Evolutionary conservation across 2,329 filamentous ascomycete species (phyloP).

Genomic region (Incumbomyces delicatus): DNA sequence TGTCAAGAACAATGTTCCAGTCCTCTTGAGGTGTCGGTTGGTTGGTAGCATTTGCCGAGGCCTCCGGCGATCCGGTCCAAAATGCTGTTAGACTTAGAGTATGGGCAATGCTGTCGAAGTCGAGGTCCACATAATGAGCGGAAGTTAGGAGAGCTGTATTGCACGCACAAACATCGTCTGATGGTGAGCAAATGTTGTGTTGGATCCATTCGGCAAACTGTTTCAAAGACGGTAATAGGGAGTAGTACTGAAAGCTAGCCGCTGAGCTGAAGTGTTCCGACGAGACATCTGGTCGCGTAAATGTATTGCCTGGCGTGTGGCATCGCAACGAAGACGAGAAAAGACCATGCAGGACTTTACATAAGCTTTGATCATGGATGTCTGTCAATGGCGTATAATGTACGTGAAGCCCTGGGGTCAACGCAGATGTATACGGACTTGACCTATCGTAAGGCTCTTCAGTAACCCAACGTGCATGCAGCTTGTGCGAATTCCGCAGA

Average conservation of each 20-base stretch:
- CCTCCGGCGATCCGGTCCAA: conserved; percentile 39
- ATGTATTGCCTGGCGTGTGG: conserved; percentile 43
- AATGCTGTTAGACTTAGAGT: conserved; percentile 55
- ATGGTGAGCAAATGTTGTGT: conserved; percentile 41
- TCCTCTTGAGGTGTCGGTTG: conserved; percentile 21
- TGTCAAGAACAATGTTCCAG: conserved; percentile 39
- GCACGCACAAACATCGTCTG: conserved; percentile 42
- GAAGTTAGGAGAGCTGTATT: conserved; percentile 35
- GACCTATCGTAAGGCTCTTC: conserved; percentile 47
- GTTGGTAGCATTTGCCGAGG: conserved; percentile 14
- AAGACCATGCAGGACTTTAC: conserved; percentile 45
- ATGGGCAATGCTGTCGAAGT: conserved; percentile 61
- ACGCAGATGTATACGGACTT: conserved; percentile 62
- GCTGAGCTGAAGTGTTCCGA: conserved; percentile 54
- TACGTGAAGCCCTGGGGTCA: conserved; percentile 73
- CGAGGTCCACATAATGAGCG: conserved; percentile 63
- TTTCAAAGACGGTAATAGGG: conserved; percentile 49
- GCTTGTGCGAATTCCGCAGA: conserved; percentile 55
- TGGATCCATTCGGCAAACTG: conserved; percentile 46
- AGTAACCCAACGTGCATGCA: conserved; percentile 73
- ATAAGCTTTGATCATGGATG: conserved; percentile 34
- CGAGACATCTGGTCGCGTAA: conserved; percentile 49
- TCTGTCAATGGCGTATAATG: conserved; percentile 55
- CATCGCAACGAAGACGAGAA: conserved; percentile 52
- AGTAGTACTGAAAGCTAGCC: conserved; percentile 61